These are phyloP conservation scores for Pelargonium myrrhifolium DNA, from an alignment of 441 rosid species.

Conservation along the genomic window DNA sequence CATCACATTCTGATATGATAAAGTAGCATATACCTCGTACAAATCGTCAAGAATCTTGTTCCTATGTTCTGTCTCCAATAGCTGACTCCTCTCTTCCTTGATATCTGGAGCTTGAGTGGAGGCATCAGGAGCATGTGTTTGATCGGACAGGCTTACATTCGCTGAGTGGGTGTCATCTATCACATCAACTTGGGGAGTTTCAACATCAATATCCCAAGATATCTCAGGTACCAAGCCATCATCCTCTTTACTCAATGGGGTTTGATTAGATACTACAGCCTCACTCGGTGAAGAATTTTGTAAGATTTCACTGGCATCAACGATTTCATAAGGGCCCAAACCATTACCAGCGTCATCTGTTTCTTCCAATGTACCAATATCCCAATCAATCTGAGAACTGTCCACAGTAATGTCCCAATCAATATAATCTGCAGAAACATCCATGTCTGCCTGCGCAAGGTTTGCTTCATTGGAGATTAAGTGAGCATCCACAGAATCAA, in stretches of 20 bases:
- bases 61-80: constrained; percentile 81
- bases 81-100: constrained; percentile 66
- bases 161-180: constrained; percentile 39
- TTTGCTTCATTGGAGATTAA: constrained; percentile 31
- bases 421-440: constrained; percentile 47
- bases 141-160: constrained; percentile 34
- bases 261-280: constrained; percentile 31
- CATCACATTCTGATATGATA: not conserved
- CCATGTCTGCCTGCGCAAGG: constrained; percentile 32
- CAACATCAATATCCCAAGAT: constrained; percentile 89
- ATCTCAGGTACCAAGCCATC: constrained; percentile 40
- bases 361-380: constrained; percentile 76
- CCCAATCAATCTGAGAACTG: constrained; percentile 84
- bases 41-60: constrained; percentile 90
- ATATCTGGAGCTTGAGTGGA: constrained; percentile 32
- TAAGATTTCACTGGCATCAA: constrained; percentile 67
- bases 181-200: constrained; percentile 71
- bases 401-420: constrained; percentile 96
- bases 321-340: constrained; percentile 84
- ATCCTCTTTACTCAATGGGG: constrained; percentile 30
- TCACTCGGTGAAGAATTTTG: constrained; percentile 36
- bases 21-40: constrained; percentile 52
- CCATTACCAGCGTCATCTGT: constrained; percentile 67
- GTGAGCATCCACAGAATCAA: constrained; percentile 36
- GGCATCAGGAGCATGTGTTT: constrained; percentile 31